Evolutionary conservation across 2,329 filamentous ascomycete species (phyloP), one percentile per base, ranked within the genome.

Genomic region (Cadophora gregata): DNA sequence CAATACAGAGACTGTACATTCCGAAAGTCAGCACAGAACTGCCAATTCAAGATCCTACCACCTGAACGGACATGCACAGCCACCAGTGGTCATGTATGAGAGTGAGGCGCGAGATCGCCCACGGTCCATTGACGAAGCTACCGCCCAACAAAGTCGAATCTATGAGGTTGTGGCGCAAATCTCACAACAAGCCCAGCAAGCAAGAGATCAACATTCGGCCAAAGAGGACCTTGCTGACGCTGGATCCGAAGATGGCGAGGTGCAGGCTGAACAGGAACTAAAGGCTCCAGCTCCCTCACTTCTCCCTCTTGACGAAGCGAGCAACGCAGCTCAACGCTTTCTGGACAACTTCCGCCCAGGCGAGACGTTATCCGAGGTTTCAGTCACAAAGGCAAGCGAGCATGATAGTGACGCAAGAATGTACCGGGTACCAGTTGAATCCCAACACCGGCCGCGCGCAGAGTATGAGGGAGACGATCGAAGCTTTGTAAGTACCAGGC

Each of bases 201-300:
- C 63, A 21, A 67, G 68, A 50, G 73, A 69, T 42, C 67, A 63
- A 50, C 59, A 70, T 27, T 63, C 67, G 10, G 19, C 60, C 14
- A 72, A 70, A 51, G 65, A 70, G 29, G 72, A 72, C 12, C 66
- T 68, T 61, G 62, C 64, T 24, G 75, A 76, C 19, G 73, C 62
- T 75, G 74, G 75, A n/a, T 79, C 78, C 5, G 78, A 80, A 68
- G 78, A 80, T 71, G 77, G 77, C 8, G 78, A 80, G 67, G 69
- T 79, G 10, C 70, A 71, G 47, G 72, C 65, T 50, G 69, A 75
- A 29, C 55, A 71, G 51, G 60, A 48, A 21, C 50, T 67, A 8
- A 59, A 64, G 16, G 64, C 62, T 48, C 67, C 66, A 7, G 33
- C 47, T 42, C 63, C 59, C 50, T 53, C 62, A 27, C 42, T 47